Base-by-base conservation (phyloP, 148 eudicot species). In the Cornus controversa region DNA sequence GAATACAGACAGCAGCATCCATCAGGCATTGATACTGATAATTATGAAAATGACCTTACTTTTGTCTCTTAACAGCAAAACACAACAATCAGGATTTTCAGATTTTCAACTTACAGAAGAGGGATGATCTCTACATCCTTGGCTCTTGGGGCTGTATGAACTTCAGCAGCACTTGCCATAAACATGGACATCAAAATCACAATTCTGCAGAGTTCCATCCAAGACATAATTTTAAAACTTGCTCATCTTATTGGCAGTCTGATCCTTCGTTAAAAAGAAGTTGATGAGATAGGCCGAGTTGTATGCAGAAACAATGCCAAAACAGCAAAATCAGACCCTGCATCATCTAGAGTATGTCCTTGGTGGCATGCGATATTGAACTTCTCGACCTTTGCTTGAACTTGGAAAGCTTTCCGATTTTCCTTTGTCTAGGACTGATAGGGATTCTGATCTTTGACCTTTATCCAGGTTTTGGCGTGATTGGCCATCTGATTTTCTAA, bases 331-430 rank as follows among this genome's bases (percentile, higher is more conserved):
- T 11, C 6, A 42, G 42, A 75, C 16, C 78, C 4, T 22, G 31
- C 69, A 85, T 89, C 88, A 88, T 84, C 91, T 84, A 75, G 89
- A 86, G 34, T 75, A 60, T 69, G 82, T 87, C 78, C 92, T 84
- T 37, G 78, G 81, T 74, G 80, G 81, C 47, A 62, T 27, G 77
- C 18, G 71, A 82, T 83, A 66, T 76, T 79, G 80, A 69, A 80
- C 78, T 72, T 73, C 71, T 76, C 80, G 84, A 81, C 82, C 85
- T 81, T 91, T 90, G 15, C 89, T 87, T 60, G 34, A 78, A 28
- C 72, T 82, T n/a, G 85, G 80, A 66, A 82, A 78, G 84, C 84
- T 85, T 66, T 88, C 96, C 3, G 90, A 87, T 75, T 88, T 92
- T 53, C 85, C 77, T 78, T 85, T 77, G 53, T 92, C 91, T 42